Conservation (phyloP, 495 filamentous ascomycete species). For the Xylaria castorea region DNA sequence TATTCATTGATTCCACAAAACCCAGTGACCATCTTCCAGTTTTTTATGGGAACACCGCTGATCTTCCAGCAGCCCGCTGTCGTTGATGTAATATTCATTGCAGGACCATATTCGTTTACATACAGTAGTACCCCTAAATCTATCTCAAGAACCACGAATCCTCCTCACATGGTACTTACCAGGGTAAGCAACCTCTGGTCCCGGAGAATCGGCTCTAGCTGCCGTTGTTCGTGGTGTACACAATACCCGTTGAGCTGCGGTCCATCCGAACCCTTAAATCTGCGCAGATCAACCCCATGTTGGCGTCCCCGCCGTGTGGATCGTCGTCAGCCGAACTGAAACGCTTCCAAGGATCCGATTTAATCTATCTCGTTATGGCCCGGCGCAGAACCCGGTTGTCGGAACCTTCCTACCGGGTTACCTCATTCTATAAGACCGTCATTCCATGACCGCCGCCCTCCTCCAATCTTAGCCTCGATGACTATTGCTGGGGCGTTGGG, state of each 20-base stretch:
- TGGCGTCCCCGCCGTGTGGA: not conserved
- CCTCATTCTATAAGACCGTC: conserved; percentile 13
- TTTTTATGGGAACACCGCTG: not conserved
- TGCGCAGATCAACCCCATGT: not conserved
- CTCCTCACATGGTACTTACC: not conserved
- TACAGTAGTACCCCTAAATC: not conserved
- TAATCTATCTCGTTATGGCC: not conserved
- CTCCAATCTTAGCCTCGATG: conserved; percentile 9
- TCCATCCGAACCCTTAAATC: not conserved
- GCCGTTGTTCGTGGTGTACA: conserved; percentile 3
- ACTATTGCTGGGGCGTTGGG: not conserved
- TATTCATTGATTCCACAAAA: not conserved
- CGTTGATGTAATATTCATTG: not conserved
- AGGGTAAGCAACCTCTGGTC: not conserved
- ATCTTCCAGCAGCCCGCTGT: not conserved
- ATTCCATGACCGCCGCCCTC: conserved; percentile 10
- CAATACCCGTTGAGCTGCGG: not conserved
- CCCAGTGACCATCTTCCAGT: not conserved
- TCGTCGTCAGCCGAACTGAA: conserved; percentile 5
- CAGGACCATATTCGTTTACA: not conserved
- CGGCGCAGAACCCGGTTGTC: not conserved
- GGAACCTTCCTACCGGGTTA: conserved; percentile 28
- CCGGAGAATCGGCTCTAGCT: conserved; percentile 24
- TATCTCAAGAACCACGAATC: not conserved
- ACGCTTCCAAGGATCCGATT: not conserved